A percentile compares a stretch with the other conserved stretches of the same genome.
phyloP scores from a whole-genome alignment of 306 rosid genomes.

The Cucurbita moschata region DNA sequence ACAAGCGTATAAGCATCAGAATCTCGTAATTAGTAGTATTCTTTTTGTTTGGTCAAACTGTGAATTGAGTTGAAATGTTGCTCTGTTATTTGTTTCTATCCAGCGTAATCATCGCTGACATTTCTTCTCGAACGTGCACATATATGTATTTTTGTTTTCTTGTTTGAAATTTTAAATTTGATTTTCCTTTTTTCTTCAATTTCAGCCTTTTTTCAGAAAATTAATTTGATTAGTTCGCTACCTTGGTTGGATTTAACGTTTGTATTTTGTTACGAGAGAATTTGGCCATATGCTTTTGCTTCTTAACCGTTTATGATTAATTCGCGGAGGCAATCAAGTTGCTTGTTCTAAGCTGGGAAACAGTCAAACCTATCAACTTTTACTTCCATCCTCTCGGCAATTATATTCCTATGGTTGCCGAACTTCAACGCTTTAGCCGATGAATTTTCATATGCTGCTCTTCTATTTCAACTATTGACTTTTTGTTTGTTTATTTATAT shows the following conservation, averaged over 20 bases:
- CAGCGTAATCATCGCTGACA: not conserved
- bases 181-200: not conserved
- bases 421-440: not conserved
- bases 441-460: not conserved
- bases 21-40: not conserved
- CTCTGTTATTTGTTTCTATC: not conserved
- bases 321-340: slow-evolving; percentile 1
- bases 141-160: not conserved
- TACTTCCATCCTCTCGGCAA: not conserved
- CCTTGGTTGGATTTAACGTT: not conserved
- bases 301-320: not conserved
- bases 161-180: not conserved
- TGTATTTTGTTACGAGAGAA: slow-evolving; percentile 3
- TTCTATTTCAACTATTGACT: not conserved
- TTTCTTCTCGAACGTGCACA: not conserved
- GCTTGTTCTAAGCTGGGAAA: slow-evolving; percentile 1
- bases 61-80: not conserved
- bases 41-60: not conserved
- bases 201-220: not conserved
- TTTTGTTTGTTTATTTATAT: not conserved
- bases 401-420: not conserved
- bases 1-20: not conserved
- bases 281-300: not conserved
- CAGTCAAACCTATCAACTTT: slow-evolving; percentile 5
- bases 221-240: not conserved